Conservation (phyloP, 495 filamentous ascomycete species). For the Penicillium fimorum region DNA sequence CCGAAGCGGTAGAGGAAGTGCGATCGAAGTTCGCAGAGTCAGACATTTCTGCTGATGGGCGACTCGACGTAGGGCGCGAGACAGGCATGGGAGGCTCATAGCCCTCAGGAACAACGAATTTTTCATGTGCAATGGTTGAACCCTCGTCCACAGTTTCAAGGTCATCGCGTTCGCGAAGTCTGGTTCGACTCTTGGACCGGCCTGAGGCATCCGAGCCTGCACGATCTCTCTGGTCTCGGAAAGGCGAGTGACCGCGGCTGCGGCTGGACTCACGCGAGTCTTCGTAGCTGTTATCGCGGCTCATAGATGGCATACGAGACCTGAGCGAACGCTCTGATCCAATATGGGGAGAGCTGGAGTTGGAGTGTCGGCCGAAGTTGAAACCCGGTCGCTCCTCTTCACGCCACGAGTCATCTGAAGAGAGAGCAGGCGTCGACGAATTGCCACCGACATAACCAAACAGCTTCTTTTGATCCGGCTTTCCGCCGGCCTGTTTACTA, state of each 20-base stretch:
- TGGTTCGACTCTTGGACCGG: constrained; percentile 55
- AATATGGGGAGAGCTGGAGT: constrained; percentile 46
- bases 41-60: constrained; percentile 40
- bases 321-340: constrained; percentile 32
- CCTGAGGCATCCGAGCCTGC: constrained; percentile 61
- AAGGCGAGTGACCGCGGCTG: constrained; percentile 41
- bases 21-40: constrained; percentile 37
- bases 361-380: constrained; percentile 37
- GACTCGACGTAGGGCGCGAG: constrained; percentile 36
- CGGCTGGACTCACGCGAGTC: constrained; percentile 43
- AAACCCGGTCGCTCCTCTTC: constrained; percentile 48
- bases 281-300: constrained; percentile 37
- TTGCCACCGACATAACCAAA: constrained; percentile 63
- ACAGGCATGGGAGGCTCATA: constrained; percentile 27
- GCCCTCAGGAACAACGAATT: constrained; percentile 25
- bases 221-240: constrained; percentile 51
- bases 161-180: constrained; percentile 47
- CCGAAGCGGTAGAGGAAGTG: constrained; percentile 42
- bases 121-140: constrained; percentile 29
- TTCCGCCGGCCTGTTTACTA: constrained; percentile 58
- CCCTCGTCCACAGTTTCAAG: constrained; percentile 40
- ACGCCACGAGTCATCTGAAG: constrained; percentile 43
- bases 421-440: constrained; percentile 50
- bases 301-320: constrained; percentile 34
- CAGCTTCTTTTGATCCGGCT: constrained; percentile 63